These are phyloP conservation scores for Rhodotorula sp. DNA, from an alignment of 1,284 basidiomycete genomes.

Conservation along the genomic window DNA sequence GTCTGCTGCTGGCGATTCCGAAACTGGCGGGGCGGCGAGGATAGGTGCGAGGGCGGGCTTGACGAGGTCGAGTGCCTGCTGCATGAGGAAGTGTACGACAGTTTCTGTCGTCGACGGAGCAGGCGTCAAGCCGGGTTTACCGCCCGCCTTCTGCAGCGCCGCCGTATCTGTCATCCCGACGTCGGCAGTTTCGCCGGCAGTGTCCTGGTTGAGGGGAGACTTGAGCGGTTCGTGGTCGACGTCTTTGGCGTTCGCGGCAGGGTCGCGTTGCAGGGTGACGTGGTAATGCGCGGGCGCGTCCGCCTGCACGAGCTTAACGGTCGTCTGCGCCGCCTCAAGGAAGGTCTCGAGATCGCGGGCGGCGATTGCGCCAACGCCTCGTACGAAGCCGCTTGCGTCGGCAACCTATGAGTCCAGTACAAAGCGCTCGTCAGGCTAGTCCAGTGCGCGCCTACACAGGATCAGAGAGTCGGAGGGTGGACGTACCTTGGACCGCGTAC, in stretches of 20 bases:
- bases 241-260: neutral
- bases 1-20: constrained; percentile 9
- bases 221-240: constrained; percentile 41
- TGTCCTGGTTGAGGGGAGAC: constrained; percentile 23
- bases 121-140: constrained; percentile 26
- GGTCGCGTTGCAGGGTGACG: constrained; percentile 59
- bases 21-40: constrained; percentile 41
- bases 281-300: constrained; percentile 59
- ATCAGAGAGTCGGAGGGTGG: neutral
- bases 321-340: constrained; percentile 65
- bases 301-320: constrained; percentile 70
- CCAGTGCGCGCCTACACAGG: too few relatives aligned
- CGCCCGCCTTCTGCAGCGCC: neutral
- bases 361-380: constrained; percentile 73
- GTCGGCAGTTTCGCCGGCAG: constrained; percentile 44
- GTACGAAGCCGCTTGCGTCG: constrained; percentile 72
- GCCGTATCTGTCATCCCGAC: constrained; percentile 35
- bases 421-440: neutral
- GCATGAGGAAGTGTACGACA: constrained; percentile 68
- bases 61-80: constrained; percentile 65
- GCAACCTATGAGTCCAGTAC: constrained; percentile 46
- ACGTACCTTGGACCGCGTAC: constrained; percentile 27
- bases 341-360: constrained; percentile 78
- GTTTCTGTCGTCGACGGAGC: constrained; percentile 58
- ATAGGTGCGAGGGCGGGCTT: constrained; percentile 50